Percentiles rank a stretch among this genome's conserved stretches.
Conservation (phyloP, 257 asterid species). For the Solanum chiquidenum region DNA sequence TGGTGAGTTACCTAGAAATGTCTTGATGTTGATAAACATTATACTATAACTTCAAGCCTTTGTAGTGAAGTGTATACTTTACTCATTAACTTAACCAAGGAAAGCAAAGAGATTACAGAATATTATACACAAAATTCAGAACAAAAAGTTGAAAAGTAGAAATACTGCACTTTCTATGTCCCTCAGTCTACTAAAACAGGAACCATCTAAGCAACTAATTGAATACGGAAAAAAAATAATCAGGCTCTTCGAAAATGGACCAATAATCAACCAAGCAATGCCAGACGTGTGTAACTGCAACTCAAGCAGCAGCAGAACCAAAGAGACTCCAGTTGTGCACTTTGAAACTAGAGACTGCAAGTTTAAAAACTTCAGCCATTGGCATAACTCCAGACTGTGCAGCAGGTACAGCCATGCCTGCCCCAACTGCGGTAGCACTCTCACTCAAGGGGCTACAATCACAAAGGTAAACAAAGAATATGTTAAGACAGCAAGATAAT, state of each 20-base stretch:
- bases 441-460: conserved; percentile 68
- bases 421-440: conserved; percentile 62
- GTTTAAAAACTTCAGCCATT: conserved; percentile 66
- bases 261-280: neutral
- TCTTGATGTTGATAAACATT: neutral
- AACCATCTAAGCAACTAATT: neutral
- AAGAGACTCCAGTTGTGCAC: conserved; percentile 77
- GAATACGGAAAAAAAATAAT: neutral
- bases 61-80: neutral
- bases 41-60: neutral
- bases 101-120: neutral
- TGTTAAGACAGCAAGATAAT: neutral
- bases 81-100: neutral
- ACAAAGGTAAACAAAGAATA: neutral
- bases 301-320: conserved; percentile 30
- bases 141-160: neutral
- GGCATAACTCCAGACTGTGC: conserved; percentile 58
- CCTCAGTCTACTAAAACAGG: neutral
- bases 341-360: conserved; percentile 64
- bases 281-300: neutral
- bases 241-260: neutral
- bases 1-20: neutral
- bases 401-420: conserved; percentile 70
- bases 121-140: neutral
- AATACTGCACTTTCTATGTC: neutral